A percentile compares a stretch with the other conserved stretches of the same genome.
phyloP scores from a whole-genome alignment of 2,329 filamentous ascomycete species.

The Parafenestella ontariensis region DNA sequence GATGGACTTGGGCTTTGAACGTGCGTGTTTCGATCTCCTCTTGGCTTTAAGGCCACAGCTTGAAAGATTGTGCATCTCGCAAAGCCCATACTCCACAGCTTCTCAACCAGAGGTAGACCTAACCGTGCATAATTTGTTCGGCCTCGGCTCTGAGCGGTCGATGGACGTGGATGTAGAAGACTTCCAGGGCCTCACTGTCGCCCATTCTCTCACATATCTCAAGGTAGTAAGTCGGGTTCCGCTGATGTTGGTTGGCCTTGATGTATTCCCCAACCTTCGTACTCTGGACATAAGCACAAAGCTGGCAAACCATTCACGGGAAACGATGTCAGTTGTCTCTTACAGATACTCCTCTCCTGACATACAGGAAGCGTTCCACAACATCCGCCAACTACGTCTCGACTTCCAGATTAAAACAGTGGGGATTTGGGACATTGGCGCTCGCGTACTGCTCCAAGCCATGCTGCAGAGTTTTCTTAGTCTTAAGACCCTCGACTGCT shows the following conservation, averaged over 20 bases:
- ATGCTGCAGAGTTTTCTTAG: constrained; percentile 6
- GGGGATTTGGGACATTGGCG: not conserved
- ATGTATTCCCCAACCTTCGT: constrained; percentile 1
- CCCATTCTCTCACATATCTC: constrained; percentile 1
- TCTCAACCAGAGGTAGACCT: no score
- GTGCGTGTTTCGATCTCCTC: not conserved
- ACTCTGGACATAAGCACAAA: constrained; percentile 10
- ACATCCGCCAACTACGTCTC: constrained; percentile 17
- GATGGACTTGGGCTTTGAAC: not conserved
- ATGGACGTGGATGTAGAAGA: not conserved
- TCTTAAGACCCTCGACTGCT: constrained; percentile 11
- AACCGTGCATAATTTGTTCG: not conserved
- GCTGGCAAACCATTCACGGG: not conserved
- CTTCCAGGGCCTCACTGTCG: not conserved
- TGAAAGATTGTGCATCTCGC: constrained; percentile 14
- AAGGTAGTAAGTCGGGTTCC: not conserved
- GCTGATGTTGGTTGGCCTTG: not conserved
- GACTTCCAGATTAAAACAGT: constrained; percentile 10
- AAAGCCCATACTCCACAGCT: not conserved
- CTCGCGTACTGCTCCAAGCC: constrained; percentile 5
- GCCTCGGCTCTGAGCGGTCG: not conserved
- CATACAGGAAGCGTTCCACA: not conserved
- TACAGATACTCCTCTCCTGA: not conserved
- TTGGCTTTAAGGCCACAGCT: constrained; percentile 10
- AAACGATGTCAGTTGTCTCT: not conserved